Evolutionary conservation across 148 eudicot species (phyloP).

Genomic region (Camellia granthamiana): DNA sequence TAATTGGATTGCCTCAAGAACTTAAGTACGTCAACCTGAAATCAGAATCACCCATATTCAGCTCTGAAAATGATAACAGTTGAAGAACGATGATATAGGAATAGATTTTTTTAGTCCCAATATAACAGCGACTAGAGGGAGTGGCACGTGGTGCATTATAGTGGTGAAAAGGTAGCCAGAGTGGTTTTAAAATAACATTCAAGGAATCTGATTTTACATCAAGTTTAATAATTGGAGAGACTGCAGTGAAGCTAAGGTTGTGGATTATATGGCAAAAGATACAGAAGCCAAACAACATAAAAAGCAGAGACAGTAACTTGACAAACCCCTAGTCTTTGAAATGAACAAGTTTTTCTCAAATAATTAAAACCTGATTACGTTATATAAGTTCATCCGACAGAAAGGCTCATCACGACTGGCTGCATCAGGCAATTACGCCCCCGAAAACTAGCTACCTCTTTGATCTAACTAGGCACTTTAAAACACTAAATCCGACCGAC

Average conservation of each 20-base stretch:
- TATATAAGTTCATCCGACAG: neutral
- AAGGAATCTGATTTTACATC: neutral
- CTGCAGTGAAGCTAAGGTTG: slow-evolving; percentile 5
- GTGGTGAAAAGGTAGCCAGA: neutral
- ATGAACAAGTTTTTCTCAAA: neutral
- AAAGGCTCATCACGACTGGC: neutral
- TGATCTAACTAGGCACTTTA: neutral
- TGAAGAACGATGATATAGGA: neutral
- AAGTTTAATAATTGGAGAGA: neutral
- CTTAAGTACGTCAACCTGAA: slow-evolving; percentile 67
- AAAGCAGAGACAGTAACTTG: neutral
- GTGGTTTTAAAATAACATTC: neutral
- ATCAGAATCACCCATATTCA: slow-evolving; percentile 25
- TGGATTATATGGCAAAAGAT: slow-evolving; percentile 2
- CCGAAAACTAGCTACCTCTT: neutral
- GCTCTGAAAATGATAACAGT: slow-evolving; percentile 1
- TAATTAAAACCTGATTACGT: neutral
- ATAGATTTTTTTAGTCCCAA: neutral
- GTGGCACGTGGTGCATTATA: neutral
- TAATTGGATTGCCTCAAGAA: slow-evolving; percentile 60
- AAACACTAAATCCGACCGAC: neutral
- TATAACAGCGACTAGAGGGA: slow-evolving; percentile 6
- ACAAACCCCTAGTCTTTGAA: neutral
- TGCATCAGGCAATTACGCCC: neutral
- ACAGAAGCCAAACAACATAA: neutral